Base-by-base conservation (phyloP, 495 filamentous ascomycete genomes). In the Penicillium desertorum region DNA sequence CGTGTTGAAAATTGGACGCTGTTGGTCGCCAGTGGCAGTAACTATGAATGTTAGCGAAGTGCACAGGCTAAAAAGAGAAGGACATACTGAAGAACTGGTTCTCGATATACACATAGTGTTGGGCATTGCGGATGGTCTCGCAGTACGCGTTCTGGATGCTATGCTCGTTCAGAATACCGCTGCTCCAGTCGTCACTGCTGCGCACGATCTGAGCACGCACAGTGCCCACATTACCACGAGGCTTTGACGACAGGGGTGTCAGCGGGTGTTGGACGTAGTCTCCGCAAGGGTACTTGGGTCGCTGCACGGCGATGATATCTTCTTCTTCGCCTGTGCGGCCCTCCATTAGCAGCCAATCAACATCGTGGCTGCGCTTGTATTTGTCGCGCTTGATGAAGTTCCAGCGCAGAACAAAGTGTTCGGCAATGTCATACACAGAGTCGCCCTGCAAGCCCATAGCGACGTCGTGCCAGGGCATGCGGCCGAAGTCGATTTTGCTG, bases 391-490 rank as follows among this genome's bases (percentile, higher is more conserved):
- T 97, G 75, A 93, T 78, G 59, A 96, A 95, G 70, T 98, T 98
- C 94, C 94, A 97, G 41, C 92, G 83, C 17, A 95, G 80, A 36
- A 96, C 87, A 63, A 98, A 98, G 67, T 98, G 93, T 71, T 97
- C 91, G 4, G 93, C 93, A 61, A 98, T 93, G 68, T 96, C 92
- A 67, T 92, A 92, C 30, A 96, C 89, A 63, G 87, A 90, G 41
- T 92, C 90, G 6, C 93, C 93, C 45, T 95, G 82, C 22, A 97
- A 54, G 3, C 89, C 91, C 89, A 97, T 92, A 5, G 88, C 81
- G 3, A 98, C 91, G 68, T 98, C 93, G 65, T 98, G 93, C 93
- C 93, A 98, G 1, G 93, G 93, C 93, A 98, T 96, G 29, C 93
- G 86, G 23, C 92, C 92, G 60, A 88, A 96, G 34, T 96, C 91